Conservation (phyloP, 2,329 filamentous ascomycete species). For the Arthrobotrys musiformis region DNA sequence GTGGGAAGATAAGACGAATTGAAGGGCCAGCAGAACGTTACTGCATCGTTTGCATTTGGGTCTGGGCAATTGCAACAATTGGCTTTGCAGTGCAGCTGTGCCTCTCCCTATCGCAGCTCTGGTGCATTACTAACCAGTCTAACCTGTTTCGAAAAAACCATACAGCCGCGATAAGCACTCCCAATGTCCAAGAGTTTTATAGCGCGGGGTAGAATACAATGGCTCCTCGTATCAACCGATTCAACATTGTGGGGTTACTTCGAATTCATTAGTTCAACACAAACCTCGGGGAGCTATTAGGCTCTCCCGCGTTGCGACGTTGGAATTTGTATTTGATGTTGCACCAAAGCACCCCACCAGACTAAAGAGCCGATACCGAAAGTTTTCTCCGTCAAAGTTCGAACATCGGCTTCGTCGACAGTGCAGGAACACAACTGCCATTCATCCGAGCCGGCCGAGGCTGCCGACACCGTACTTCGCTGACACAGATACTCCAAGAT, state of each 20-base stretch:
- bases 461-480: conserved; percentile 19
- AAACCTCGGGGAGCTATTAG: not conserved
- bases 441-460: conserved; percentile 54
- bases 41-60: not conserved
- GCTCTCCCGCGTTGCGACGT: conserved; percentile 13
- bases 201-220: not conserved
- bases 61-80: not conserved
- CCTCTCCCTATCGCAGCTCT: not conserved
- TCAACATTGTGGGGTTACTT: not conserved
- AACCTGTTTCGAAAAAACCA: no score
- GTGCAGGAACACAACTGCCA: conserved; percentile 23
- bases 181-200: not conserved
- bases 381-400: conserved; percentile 25
- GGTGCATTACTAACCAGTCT: not conserved
- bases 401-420: conserved; percentile 18
- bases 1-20: conserved; percentile 1
- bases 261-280: not conserved
- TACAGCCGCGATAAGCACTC: not conserved
- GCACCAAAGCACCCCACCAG: conserved; percentile 30
- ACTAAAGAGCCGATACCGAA: conserved; percentile 12
- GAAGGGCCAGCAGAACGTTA: not conserved
- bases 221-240: not conserved
- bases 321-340: conserved; percentile 2
- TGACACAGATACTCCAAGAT: conserved; percentile 13
- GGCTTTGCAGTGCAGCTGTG: not conserved